Base-by-base conservation (phyloP, 169 alveolate genomes). In the Eimeria maxima region DNA sequence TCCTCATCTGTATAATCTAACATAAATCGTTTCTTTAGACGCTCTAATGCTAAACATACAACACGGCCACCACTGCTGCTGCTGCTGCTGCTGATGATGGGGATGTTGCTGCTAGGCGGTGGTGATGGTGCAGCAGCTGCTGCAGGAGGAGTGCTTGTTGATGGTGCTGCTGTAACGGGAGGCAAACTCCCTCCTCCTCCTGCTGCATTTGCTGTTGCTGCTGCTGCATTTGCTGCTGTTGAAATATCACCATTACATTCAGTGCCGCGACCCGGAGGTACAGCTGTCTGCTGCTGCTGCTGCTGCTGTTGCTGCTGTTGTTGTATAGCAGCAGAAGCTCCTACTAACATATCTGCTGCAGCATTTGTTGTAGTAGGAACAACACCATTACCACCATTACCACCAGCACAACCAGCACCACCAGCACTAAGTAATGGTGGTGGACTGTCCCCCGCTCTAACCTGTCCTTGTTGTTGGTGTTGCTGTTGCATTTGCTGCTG, bases 1-100 rank as follows among this genome's bases (percentile, higher is more conserved):
- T 98, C 98, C 73, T 97, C 98, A 94, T 98, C 99, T 29, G 96
- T 97, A 55, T 96, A 44, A 38, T 95, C 95, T 20, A 95, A 67
- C 10, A 88, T 60, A 14, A 95, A 63, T 11, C 84, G 81, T 27
- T 44, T 83, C 63, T 95, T 78, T 3, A 93, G 92, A 14, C 86
- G 63, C 55, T 65, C 94, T 7, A 81, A 33, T 0, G 94, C 96
- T 55, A 67, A 53, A 55, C 95, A 91, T 33, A 91, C 83, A 10
- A 71, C 76, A 16, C 86, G 63, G 42, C 94, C 81, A 4, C 91
- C 57, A 29, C 47, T n/a, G 73, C 47, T 53, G 90, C 90, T 81
- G 73, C 90, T 18, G 38, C 73, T 45, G 20, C 24, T 47, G 88
- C 88, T 78, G 67, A 14, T 47, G 67, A 29, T n/a, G 76, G 29